Base-by-base conservation (phyloP, 352 stramenopile species). In the Globisporangium carolinianum region DNA sequence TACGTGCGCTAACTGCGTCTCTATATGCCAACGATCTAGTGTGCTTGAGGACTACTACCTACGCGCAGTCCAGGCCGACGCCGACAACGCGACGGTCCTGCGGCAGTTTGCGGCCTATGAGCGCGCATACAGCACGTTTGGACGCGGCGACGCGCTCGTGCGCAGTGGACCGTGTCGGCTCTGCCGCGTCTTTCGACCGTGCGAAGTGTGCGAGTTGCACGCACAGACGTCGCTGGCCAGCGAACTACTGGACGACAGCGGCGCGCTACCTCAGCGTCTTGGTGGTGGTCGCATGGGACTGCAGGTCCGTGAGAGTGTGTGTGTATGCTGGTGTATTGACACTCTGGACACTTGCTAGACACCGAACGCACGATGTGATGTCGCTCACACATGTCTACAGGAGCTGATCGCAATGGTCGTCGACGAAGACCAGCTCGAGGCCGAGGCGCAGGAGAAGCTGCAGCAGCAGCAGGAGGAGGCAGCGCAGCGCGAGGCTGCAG, bases 51-150 rank as follows among this genome's bases (percentile, higher is more conserved):
- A 90, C 48, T 90, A 87, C 55, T 98, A 97, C 55, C 60, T 94
- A 43, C 81, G 89, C 9, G 91, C 91, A 6, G 79, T 97, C 41
- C 85, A 95, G 59, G 90, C 89, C 0, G 91, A 98, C 65, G 85
- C 91, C 14, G 79, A 88, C 57, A 96, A 94, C 57, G 89, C 90
- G 7, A 89, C 84, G 15, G 80, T 98, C 15, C 58, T 98, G 43
- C 75, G 91, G 6, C 85, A 98, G 65, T 96, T 93, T 51, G 75
- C 91, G 39, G 92, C 86, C 11, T 98, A 87, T 52, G 79, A 89
- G 51, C 60, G 73, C 12, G 77, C 79, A 12, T 96, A 94, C 58
- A 76, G 88, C 41, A 80, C 79, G 54, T 89, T 83, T 38, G 85
- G 84, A 9, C 75, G 79, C 15, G 83, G 85, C 41, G 55, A 63